Base-by-base conservation (phyloP, 1,284 basidiomycete genomes). In the Cryptococcus sp. region DNA sequence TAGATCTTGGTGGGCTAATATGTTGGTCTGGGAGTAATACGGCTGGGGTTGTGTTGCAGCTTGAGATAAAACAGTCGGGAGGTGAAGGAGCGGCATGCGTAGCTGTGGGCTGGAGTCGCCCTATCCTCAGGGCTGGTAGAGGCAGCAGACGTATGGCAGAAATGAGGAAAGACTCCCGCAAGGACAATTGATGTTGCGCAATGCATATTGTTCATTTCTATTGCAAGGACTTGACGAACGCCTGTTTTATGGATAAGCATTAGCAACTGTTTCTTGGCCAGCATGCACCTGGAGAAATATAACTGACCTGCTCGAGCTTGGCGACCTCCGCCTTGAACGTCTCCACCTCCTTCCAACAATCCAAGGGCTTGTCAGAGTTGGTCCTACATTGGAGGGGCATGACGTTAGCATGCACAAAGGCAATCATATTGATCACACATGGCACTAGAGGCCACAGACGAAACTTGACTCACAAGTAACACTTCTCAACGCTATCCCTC, bases 281-380 rank as follows among this genome's bases (percentile, higher is more conserved):
- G 37, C 11, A 43, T 42, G 18, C n/a, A n/a, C n/a, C n/a, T 20
- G 20, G 15, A 20, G 33, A 3, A 12, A n/a, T 33, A 12, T 12
- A 44, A 63, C 73, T 66, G 42, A 75, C 75, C 66, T 72, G 68
- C 63, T 79, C 77, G 35, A 79, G 66, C 67, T 78, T 78, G 42
- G 63, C 52, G 20, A 78, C 77, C 58, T 73, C 73, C 8, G 58
- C 50, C 61, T 78, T 77, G 70, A 79, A 79, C 12, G 67, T 56
- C 59, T 77, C 77, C 42, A 77, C 76, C 61, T 78, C 67, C 46
- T 66, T 71, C 75, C 76, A 77, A 71, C 77, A 79, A 58, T 79
- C 76, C 42, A 79, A 68, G 21, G 77, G 73, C 56, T 63, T 65
- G 36, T 70, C 64, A 12, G 66, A 55, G 51, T 76, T 72, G 56